Evolutionary conservation across 2,329 filamentous ascomycete species (phyloP).

Genomic region (Aureobasidium sp.): DNA sequence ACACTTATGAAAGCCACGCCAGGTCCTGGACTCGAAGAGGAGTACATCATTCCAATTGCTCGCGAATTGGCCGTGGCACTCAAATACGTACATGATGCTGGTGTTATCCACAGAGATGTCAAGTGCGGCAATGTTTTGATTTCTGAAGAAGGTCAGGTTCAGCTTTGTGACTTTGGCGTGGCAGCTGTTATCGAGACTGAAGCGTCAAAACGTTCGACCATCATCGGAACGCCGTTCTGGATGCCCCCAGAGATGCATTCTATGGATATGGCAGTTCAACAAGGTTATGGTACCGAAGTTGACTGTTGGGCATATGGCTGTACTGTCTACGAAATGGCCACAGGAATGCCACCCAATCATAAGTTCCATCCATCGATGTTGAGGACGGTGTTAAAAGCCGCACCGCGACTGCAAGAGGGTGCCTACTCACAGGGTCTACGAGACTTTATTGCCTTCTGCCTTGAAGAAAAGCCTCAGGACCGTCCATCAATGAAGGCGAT

Average conservation of each 20-base stretch:
- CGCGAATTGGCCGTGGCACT: conserved; percentile 55
- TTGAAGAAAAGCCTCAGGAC: conserved; percentile 59
- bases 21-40: conserved; percentile 43
- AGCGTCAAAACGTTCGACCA: conserved; percentile 67
- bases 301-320: conserved; percentile 84
- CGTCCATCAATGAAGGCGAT: conserved; percentile 63
- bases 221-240: conserved; percentile 78
- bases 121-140: conserved; percentile 72
- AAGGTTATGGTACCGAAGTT: conserved; percentile 41
- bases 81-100: conserved; percentile 56
- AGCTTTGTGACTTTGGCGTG: conserved; percentile 79
- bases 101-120: conserved; percentile 57
- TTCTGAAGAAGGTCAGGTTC: conserved; percentile 66
- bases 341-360: conserved; percentile 64
- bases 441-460: conserved; percentile 63
- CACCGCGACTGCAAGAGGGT: conserved; percentile 62
- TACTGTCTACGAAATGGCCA: conserved; percentile 73
- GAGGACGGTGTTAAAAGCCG: conserved; percentile 51
- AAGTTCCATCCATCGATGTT: conserved; percentile 45
- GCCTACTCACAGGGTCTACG: conserved; percentile 62
- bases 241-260: conserved; percentile 66
- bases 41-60: conserved; percentile 56
- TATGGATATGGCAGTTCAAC: conserved; percentile 15
- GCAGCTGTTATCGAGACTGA: conserved; percentile 69
- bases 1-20: conserved; percentile 49